These are phyloP conservation scores for Pseudonectria foliicola DNA, from an alignment of 2,329 filamentous ascomycete genomes.

Conservation along the genomic window DNA sequence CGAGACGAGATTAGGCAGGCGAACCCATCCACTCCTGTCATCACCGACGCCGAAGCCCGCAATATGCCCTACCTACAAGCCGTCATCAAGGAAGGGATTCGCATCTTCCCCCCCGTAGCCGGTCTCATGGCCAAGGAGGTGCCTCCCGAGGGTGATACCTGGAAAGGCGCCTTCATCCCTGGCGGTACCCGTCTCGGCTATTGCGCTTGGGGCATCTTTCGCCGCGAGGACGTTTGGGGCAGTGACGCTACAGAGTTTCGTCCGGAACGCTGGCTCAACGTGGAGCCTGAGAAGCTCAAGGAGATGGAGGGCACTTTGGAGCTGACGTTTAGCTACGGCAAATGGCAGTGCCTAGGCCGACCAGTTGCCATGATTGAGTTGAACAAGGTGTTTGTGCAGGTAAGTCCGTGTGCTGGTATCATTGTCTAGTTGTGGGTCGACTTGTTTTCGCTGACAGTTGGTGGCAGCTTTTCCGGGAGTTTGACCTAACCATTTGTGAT, in stretches of 20 bases:
- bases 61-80: conserved; percentile 39
- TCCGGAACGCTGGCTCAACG: conserved; percentile 32
- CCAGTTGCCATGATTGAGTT: conserved; percentile 33
- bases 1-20: conserved; percentile 21
- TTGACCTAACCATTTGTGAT: conserved; percentile 25
- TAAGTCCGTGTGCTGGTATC: conserved; percentile 9
- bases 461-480: conserved; percentile 22
- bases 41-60: conserved; percentile 27
- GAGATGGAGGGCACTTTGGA: conserved; percentile 32
- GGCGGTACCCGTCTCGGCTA: conserved; percentile 26
- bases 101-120: conserved; percentile 30
- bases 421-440: rapidly evolving
- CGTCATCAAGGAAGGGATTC: conserved; percentile 41
- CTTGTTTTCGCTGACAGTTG: neutral
- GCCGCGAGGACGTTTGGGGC: conserved; percentile 28
- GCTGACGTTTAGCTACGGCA: conserved; percentile 32
- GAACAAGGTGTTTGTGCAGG: conserved; percentile 35
- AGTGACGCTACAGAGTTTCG: conserved; percentile 27
- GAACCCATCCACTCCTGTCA: conserved; percentile 13
- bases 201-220: conserved; percentile 29
- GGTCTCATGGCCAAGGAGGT: conserved; percentile 31
- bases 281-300: conserved; percentile 20
- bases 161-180: conserved; percentile 26
- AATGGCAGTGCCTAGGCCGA: conserved; percentile 33
- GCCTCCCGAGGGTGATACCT: conserved; percentile 23